Conservation (phyloP, 2,329 filamentous ascomycete genomes). For the Fusarium pininemorale region DNA sequence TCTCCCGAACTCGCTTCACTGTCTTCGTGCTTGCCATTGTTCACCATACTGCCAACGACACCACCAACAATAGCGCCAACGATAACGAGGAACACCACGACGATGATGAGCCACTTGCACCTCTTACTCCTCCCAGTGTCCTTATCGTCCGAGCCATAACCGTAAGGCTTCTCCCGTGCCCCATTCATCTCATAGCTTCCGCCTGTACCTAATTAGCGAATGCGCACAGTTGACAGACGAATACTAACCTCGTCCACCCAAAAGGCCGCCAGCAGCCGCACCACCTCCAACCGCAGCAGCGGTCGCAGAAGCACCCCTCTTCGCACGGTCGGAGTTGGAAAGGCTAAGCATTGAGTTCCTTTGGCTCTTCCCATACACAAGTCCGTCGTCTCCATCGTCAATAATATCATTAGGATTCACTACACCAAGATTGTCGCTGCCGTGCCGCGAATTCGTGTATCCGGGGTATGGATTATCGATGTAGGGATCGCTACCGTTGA, state of each 20-base stretch:
- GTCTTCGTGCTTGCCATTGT: slow-evolving; percentile 46
- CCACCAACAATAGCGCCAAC: slow-evolving; percentile 78
- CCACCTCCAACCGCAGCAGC: slow-evolving; percentile 59
- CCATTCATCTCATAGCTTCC: slow-evolving; percentile 46
- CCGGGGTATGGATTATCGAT: slow-evolving; percentile 74
- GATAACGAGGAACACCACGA: slow-evolving; percentile 71
- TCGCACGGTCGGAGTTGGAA: slow-evolving; percentile 53
- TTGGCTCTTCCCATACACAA: slow-evolving; percentile 62
- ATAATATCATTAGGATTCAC: slow-evolving; percentile 83
- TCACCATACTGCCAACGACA: slow-evolving; percentile 76
- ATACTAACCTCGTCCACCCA: slow-evolving; percentile 43
- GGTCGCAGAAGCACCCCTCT: slow-evolving; percentile 37
- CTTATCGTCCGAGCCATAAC: slow-evolving; percentile 67
- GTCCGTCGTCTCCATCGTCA: slow-evolving; percentile 89
- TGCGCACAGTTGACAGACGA: background rate
- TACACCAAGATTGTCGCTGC: slow-evolving; percentile 61
- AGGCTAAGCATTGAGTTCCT: slow-evolving; percentile 70
- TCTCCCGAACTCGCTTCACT: slow-evolving; percentile 45
- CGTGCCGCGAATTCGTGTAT: slow-evolving; percentile 55
- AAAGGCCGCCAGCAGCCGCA: slow-evolving; percentile 52
- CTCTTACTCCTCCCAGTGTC: slow-evolving; percentile 70
- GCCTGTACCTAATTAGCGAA: slow-evolving; percentile 27
- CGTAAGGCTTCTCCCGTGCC: slow-evolving; percentile 69
- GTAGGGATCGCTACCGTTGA: slow-evolving; percentile 54
- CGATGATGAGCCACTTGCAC: slow-evolving; percentile 74